These are phyloP conservation scores for Geotrichum phurueaensis DNA, from an alignment of 1,139 yeast genomes.

Conservation along the genomic window DNA sequence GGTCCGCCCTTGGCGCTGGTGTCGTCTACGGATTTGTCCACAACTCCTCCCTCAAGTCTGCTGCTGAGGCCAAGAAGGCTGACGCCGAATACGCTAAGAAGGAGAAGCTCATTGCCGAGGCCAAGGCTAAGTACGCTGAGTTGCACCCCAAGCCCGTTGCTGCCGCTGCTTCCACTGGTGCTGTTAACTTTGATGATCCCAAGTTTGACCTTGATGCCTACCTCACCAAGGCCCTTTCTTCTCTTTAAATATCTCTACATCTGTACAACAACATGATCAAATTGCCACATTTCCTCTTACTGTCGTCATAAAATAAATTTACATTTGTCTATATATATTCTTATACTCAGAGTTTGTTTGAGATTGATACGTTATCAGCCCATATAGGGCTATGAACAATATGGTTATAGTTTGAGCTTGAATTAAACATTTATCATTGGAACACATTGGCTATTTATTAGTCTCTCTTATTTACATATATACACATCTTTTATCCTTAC, in stretches of 20 bases:
- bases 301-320: background rate
- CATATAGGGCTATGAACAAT: too few species aligned
- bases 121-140: conserved; percentile 81
- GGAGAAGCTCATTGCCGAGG: conserved; percentile 74
- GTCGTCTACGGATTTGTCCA: conserved; percentile 83
- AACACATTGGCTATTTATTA: background rate
- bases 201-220: conserved; percentile 69
- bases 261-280: background rate
- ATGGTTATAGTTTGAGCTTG: too few species aligned
- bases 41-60: conserved; percentile 60
- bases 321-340: background rate
- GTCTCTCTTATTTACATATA: background rate
- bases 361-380: too few species aligned
- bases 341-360: background rate
- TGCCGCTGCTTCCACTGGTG: conserved; percentile 32
- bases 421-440: background rate
- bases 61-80: conserved; percentile 54
- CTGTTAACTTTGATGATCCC: conserved; percentile 74
- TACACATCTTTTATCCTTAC: background rate
- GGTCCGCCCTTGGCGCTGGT: conserved; percentile 88
- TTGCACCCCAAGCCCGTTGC: conserved; percentile 46
- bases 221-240: conserved; percentile 32
- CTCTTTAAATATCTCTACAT: background rate
- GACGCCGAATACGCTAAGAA: conserved; percentile 57
- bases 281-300: background rate